Base-by-base conservation (phyloP, 306 rosid species). In the Canavalia ensiformis region DNA sequence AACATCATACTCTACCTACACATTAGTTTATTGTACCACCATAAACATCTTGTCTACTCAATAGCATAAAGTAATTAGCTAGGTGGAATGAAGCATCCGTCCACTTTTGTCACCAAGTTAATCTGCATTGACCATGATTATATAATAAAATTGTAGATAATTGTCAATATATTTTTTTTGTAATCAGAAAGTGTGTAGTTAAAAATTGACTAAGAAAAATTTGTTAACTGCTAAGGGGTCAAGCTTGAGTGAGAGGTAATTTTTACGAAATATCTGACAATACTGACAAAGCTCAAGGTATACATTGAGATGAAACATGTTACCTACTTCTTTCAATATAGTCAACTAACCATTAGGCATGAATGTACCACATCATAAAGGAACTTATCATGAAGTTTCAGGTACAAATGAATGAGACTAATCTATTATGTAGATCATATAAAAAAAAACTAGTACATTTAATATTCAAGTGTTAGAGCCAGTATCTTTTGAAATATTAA, bases 51-150 rank as follows among this genome's bases (percentile, higher is more conserved):
- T 18, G 25, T 18, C 25, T 18, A 18, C 25, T 18, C 25, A 18
- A 18, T 18, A 18, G 25, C 25, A 80, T 29, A 70, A 56, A 39
- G 30, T 64, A 72, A 37, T 29, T 68, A 49, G 51, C 42, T 37
- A 88, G 90, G 12, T 85, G 87, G 72, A 88, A 82, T 64, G 83
- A 29, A 66, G 88, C 85, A 79, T 88, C 4, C 28, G 44, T 9
- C 37, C 88, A 80, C 72, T 88, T 88, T n/a, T 88, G 88, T 28
- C 88, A 88, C 90, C 87, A 88, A 57, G 85, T 56, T 71, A 88
- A 59, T 58, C 90, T 88, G 87, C 77, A 79, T 68, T 37, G 7
- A 18, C 3, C 68, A 84, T 78, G 2, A 81, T 68, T 54, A 41
- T 25, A 52, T 39, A 7, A 80, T 63, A 66, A 78, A 4, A 72